These are phyloP conservation scores for Dioscorea alata DNA, from an alignment of 106 monocot genomes.

Conservation along the genomic window DNA sequence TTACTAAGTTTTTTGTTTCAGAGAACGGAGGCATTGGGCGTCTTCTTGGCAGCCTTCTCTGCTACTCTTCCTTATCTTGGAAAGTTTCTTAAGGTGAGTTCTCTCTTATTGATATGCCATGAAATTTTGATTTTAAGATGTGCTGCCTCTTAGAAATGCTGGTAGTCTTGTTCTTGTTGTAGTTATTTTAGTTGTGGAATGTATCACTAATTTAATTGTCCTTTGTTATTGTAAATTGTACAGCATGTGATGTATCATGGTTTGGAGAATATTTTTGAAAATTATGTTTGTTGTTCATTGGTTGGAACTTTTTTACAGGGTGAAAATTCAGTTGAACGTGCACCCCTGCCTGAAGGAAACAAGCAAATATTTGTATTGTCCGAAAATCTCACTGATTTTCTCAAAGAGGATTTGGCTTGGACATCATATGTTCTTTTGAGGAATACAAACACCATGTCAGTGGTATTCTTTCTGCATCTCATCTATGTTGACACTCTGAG, in stretches of 20 bases:
- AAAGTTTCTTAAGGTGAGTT: constrained; percentile 70
- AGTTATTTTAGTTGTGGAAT: no score
- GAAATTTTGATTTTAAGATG: no score
- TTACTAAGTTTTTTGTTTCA: constrained; percentile 16
- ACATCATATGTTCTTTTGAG: constrained; percentile 76
- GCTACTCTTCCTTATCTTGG: constrained; percentile 61
- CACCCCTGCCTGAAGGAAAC: constrained; percentile 68
- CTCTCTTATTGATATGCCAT: no score
- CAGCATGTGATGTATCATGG: neutral
- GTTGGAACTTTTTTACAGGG: constrained; percentile 34
- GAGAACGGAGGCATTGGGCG: constrained; percentile 78
- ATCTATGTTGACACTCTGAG: neutral
- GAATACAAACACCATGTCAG: constrained; percentile 89
- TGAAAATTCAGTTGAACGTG: constrained; percentile 43
- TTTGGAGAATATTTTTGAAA: neutral
- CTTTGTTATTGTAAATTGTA: no score
- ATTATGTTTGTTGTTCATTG: neutral
- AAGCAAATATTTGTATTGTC: constrained; percentile 77
- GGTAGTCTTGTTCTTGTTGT: no score
- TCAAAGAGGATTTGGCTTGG: constrained; percentile 85
- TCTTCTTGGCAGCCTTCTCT: constrained; percentile 75
- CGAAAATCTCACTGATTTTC: constrained; percentile 34
- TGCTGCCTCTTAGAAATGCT: no score
- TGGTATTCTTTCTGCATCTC: constrained; percentile 44
- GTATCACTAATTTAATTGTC: no score